A percentile compares a stretch with the other conserved stretches of the same genome.
Evolutionary conservation across 2,329 filamentous ascomycete genomes (phyloP).

Genomic region (Waltergamsia citrina): DNA sequence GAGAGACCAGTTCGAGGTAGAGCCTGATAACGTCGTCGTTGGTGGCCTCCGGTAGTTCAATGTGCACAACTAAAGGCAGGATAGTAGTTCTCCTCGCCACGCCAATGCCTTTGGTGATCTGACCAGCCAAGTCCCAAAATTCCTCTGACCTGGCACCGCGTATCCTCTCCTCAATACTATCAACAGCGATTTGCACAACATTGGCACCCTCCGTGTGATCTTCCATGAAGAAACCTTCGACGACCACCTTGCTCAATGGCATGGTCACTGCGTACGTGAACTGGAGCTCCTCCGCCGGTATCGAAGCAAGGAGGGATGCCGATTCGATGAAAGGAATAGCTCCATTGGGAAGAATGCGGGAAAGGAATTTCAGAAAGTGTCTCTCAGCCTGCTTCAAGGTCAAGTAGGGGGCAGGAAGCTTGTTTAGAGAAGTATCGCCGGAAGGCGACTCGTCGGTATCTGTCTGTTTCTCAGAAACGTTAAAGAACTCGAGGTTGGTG

Average conservation of each 20-base stretch:
- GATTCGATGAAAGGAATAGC: constrained; percentile 51
- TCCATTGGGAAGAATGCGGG: constrained; percentile 44
- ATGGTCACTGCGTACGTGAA: constrained; percentile 62
- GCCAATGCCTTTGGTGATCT: constrained; percentile 49
- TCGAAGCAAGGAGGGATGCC: constrained; percentile 54
- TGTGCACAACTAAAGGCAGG: constrained; percentile 46
- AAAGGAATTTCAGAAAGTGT: constrained; percentile 61
- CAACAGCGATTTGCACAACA: constrained; percentile 53
- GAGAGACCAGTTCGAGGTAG: constrained; percentile 48
- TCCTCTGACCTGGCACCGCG: constrained; percentile 7
- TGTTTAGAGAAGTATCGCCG: constrained; percentile 4
- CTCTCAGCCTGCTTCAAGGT: constrained; percentile 59
- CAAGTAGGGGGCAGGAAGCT: constrained; percentile 45
- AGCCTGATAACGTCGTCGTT: constrained; percentile 12
- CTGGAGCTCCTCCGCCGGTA: constrained; percentile 48
- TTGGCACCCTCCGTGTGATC: constrained; percentile 58
- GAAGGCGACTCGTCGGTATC: constrained; percentile 8
- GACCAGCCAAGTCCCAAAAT: constrained; percentile 26
- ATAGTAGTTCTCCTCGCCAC: constrained; percentile 54
- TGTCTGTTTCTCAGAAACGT: constrained; percentile 49
- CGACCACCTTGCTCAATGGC: constrained; percentile 45
- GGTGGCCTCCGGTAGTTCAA: constrained; percentile 21
- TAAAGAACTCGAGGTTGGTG: constrained; percentile 70
- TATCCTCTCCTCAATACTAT: constrained; percentile 20
- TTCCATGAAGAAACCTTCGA: constrained; percentile 48